phyloP scores from a whole-genome alignment of 805 yeast species.

The Yarrowia hollandica region DNA sequence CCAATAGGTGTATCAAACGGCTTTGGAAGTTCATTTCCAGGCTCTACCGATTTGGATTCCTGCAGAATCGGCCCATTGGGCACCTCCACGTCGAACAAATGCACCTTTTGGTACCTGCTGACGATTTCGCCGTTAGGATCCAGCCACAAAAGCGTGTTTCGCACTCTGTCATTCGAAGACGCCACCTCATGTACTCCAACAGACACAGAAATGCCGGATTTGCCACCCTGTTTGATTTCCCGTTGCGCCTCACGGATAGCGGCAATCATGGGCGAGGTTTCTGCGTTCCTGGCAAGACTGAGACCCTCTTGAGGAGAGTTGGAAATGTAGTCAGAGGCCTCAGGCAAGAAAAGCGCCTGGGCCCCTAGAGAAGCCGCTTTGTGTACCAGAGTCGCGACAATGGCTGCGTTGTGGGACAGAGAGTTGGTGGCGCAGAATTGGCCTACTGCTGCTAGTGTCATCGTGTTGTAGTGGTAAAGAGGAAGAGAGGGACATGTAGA shows the following conservation, averaged over 20 bases:
- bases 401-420: slow-evolving; percentile 56
- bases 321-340: slow-evolving; percentile 88
- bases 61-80: slow-evolving; percentile 69
- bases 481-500: neutral
- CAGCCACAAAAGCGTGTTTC: slow-evolving; percentile 75
- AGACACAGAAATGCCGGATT: slow-evolving; percentile 58
- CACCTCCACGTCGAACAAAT: slow-evolving; percentile 84
- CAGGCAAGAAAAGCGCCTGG: slow-evolving; percentile 79
- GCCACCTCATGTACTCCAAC: slow-evolving; percentile 87
- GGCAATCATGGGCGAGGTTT: slow-evolving; percentile 36
- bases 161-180: slow-evolving; percentile 50
- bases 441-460: slow-evolving; percentile 76
- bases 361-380: slow-evolving; percentile 64
- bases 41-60: slow-evolving; percentile 78
- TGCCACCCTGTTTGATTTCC: slow-evolving; percentile 44
- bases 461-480: slow-evolving; percentile 33
- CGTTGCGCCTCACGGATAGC: slow-evolving; percentile 50
- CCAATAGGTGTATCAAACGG: slow-evolving; percentile 65
- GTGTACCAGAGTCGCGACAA: slow-evolving; percentile 60
- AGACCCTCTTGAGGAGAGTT: slow-evolving; percentile 65
- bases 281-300: slow-evolving; percentile 53
- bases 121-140: slow-evolving; percentile 61
- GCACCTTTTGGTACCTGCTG: slow-evolving; percentile 79
- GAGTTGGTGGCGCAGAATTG: slow-evolving; percentile 77
- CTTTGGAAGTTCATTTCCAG: slow-evolving; percentile 57